Evolutionary conservation across 495 filamentous ascomycete genomes (phyloP).

Genomic region (Coniosporium apollinis): DNA sequence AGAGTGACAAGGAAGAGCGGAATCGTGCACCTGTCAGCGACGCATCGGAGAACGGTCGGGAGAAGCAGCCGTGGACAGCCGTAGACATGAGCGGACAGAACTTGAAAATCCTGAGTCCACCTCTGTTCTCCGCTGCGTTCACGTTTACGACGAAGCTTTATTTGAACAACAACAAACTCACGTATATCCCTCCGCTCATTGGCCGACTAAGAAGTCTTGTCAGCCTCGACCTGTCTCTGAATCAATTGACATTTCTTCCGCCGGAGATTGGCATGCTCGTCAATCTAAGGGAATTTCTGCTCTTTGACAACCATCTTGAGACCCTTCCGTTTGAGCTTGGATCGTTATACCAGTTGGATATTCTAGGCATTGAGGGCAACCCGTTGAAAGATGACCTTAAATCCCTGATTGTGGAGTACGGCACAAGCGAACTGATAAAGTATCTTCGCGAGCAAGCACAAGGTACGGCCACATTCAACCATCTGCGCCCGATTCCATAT

Average conservation of each 20-base stretch:
- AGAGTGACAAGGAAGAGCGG: conserved; percentile 42
- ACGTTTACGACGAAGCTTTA: conserved; percentile 77
- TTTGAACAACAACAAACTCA: conserved; percentile 78
- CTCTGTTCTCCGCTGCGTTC: conserved; percentile 68
- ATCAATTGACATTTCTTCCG: conserved; percentile 66
- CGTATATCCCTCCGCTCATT: conserved; percentile 55
- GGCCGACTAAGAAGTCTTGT: conserved; percentile 62
- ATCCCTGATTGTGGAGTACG: conserved; percentile 63
- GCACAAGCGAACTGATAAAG: conserved; percentile 69
- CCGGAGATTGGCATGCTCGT: conserved; percentile 93
- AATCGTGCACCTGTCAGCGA: conserved; percentile 33
- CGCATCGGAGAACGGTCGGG: conserved; percentile 27
- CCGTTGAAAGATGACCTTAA: conserved; percentile 56
- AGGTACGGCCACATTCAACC: conserved; percentile 33
- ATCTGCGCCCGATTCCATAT: too few species aligned
- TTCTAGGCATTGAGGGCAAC: conserved; percentile 85
- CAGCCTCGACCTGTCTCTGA: conserved; percentile 74
- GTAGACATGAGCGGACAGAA: conserved; percentile 91
- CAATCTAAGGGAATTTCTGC: conserved; percentile 55
- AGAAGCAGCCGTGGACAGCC: conserved; percentile 73
- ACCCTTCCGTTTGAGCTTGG: conserved; percentile 75
- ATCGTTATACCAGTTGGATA: conserved; percentile 67
- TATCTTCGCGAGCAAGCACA: conserved; percentile 66
- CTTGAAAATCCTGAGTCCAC: conserved; percentile 56
- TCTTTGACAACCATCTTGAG: conserved; percentile 80